These are phyloP conservation scores for Starmera dryadoides DNA, from an alignment of 805 yeast species.

Conservation along the genomic window DNA sequence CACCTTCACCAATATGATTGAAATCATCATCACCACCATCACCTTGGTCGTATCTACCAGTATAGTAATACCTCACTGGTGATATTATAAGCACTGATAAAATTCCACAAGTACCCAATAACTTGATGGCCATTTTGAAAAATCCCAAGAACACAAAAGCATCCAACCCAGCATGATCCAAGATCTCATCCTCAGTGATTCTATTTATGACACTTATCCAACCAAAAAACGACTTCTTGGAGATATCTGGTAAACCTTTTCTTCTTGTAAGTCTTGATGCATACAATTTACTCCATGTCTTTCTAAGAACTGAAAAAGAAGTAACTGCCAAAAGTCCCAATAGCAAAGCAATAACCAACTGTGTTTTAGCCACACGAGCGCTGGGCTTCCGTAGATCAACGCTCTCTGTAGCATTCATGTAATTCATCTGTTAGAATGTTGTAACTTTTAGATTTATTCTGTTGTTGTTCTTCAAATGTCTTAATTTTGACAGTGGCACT, in stretches of 20 bases:
- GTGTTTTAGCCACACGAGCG: conserved; percentile 64
- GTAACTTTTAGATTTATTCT: no score
- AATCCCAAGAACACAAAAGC: conserved; percentile 89
- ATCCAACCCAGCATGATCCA: conserved; percentile 89
- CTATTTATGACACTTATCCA: conserved; percentile 69
- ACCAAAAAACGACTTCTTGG: conserved; percentile 55
- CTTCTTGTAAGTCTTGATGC: conserved; percentile 59
- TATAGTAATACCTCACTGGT: conserved; percentile 76
- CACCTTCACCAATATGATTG: conserved; percentile 1
- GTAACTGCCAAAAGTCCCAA: conserved; percentile 66
- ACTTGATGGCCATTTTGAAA: conserved; percentile 79
- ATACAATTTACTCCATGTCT: conserved; percentile 72
- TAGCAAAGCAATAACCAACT: conserved; percentile 58
- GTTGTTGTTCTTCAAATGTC: background rate
- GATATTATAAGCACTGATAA: conserved; percentile 72
- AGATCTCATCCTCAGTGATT: conserved; percentile 66
- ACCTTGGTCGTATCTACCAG: conserved; percentile 70
- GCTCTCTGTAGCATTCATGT: conserved; percentile 1
- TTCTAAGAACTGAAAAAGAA: conserved; percentile 63
- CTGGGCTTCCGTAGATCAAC: conserved; percentile 20
- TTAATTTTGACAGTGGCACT: background rate
- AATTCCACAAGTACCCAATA: conserved; percentile 55
- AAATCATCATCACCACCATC: conserved; percentile 25
- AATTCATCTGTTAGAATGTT: no score
- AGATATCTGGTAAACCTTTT: conserved; percentile 51